Evolutionary conservation across 495 filamentous ascomycete genomes (phyloP).

Genomic region (Aspergillus ellipticus): DNA sequence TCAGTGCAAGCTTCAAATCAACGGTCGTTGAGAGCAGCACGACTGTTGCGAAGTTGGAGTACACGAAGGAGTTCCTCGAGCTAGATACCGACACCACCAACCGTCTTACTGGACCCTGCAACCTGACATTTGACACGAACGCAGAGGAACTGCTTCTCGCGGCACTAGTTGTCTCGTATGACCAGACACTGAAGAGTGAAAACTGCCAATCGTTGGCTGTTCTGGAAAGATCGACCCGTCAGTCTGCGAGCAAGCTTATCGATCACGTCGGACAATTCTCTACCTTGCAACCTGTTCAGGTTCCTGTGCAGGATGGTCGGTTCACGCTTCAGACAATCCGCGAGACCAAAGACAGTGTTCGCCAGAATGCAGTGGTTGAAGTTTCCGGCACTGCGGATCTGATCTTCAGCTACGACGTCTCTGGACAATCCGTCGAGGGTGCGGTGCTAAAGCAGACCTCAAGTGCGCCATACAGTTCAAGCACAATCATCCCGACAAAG

Average conservation of each 20-base stretch:
- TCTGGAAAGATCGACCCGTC: neutral
- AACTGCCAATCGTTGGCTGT: neutral
- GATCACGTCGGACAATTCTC: neutral
- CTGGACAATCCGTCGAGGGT: neutral
- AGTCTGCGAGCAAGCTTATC: neutral
- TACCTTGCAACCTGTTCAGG: neutral
- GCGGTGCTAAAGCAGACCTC: neutral
- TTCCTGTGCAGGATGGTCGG: neutral
- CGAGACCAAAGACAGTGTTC: neutral
- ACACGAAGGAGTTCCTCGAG: neutral
- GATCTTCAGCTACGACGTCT: neutral
- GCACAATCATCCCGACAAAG: neutral
- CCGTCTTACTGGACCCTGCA: neutral
- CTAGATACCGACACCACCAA: neutral
- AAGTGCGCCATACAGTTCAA: neutral
- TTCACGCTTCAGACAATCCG: too few species aligned
- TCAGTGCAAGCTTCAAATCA: neutral
- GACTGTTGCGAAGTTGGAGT: neutral
- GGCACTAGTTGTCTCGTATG: neutral
- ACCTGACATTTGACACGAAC: neutral
- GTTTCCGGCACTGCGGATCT: neutral
- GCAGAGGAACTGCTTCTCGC: neutral
- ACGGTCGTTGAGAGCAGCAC: neutral
- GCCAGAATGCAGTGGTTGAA: neutral
- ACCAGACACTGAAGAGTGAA: neutral